These are phyloP conservation scores for Vitis amurensis DNA, from an alignment of 164 flowering plant species.

Conservation along the genomic window DNA sequence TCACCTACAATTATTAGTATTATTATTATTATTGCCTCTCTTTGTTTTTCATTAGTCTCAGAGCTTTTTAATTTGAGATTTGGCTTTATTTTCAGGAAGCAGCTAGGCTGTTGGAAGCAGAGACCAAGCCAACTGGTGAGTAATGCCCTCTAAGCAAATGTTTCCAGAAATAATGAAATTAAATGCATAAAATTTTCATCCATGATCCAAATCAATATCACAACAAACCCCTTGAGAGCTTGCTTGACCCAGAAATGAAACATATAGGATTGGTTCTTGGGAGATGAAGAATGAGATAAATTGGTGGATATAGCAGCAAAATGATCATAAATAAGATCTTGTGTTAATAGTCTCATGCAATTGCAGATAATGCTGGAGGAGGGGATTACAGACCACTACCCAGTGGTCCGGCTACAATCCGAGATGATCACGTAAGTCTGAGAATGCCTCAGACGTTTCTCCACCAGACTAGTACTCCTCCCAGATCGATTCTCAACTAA, in stretches of 20 bases:
- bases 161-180: neutral
- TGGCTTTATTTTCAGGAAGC: constrained; percentile 49
- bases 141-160: neutral
- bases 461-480: neutral
- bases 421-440: constrained; percentile 39
- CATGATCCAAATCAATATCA: too few relatives aligned
- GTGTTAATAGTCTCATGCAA: neutral
- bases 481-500: neutral
- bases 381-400: constrained; percentile 48
- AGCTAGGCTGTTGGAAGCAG: constrained; percentile 41
- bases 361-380: constrained; percentile 34
- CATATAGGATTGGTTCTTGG: too few relatives aligned
- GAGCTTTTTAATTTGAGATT: neutral
- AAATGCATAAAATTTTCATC: neutral
- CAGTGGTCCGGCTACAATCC: constrained; percentile 31
- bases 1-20: neutral
- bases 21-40: neutral
- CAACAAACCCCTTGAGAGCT: too few relatives aligned
- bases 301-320: too few relatives aligned
- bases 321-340: too few relatives aligned
- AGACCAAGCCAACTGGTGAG: constrained; percentile 34
- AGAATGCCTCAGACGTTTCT: neutral
- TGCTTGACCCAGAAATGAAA: neutral
- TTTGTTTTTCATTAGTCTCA: too few relatives aligned
- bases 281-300: too few relatives aligned